phyloP scores from a whole-genome alignment of 2,329 filamentous ascomycete genomes.

The Cadophora malorum region DNA sequence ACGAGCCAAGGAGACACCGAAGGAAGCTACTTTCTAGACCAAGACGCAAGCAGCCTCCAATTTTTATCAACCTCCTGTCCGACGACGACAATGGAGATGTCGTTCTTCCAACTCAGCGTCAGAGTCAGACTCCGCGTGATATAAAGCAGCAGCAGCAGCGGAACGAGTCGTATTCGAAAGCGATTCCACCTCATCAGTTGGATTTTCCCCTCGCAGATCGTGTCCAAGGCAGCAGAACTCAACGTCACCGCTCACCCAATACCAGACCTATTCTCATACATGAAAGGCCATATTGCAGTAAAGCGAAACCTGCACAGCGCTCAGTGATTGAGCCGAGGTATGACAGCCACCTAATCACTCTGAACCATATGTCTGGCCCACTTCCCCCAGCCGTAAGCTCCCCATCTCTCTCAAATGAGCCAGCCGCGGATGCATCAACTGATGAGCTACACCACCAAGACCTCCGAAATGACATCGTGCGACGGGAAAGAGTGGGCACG shows the following conservation, averaged over 20 bases:
- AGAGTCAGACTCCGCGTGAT: too few species aligned
- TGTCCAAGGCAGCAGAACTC: background rate
- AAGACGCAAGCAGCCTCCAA: background rate
- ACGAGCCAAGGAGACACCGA: background rate
- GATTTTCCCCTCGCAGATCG: background rate
- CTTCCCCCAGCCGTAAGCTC: too few species aligned
- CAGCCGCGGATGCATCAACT: too few species aligned
- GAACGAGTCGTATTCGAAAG: too few species aligned
- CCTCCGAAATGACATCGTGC: too few species aligned
- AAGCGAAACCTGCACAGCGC: background rate
- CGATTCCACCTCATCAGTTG: background rate
- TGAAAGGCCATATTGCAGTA: background rate
- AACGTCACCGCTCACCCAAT: background rate
- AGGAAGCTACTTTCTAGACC: background rate
- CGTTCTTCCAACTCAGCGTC: background rate
- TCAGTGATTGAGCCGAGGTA: background rate
- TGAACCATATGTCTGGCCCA: too few species aligned
- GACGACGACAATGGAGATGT: slow-evolving; percentile 28
- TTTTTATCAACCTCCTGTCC: slow-evolving; percentile 26
- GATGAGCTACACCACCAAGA: too few species aligned
- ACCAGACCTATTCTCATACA: background rate
- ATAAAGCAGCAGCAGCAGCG: background rate
- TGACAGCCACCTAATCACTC: background rate
- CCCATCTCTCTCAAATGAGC: too few species aligned
- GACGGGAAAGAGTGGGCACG: too few species aligned